A percentile compares a stretch with the other conserved stretches of the same genome.
Conservation (phyloP, 768 basidiomycete genomes). For the Calocybe indica region DNA sequence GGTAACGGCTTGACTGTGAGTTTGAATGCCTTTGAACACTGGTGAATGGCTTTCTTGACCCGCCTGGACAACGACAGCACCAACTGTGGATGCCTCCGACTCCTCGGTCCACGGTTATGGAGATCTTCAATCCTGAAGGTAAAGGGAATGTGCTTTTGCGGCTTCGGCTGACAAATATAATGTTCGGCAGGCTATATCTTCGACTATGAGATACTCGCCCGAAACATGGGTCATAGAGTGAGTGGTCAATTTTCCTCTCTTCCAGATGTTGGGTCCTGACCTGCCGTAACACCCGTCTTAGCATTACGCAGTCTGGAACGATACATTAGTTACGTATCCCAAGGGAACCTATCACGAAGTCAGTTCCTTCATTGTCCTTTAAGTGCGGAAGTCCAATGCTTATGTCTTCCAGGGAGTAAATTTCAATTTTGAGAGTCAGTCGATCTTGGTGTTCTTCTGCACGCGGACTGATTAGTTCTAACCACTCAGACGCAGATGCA, state of each 20-base stretch:
- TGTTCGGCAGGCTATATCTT: constrained; percentile 26
- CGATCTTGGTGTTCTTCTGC: too few relatives aligned
- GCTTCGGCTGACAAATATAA: neutral
- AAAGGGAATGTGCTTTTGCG: constrained; percentile 9
- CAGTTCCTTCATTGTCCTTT: neutral
- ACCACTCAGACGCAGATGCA: neutral
- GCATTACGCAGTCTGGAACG: constrained; percentile 69
- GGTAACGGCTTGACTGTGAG: constrained; percentile 63
- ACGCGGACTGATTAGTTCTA: too few relatives aligned
- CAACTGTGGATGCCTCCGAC: constrained; percentile 66
- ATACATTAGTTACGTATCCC: constrained; percentile 39
- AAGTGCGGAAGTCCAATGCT: neutral
- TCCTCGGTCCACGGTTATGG: constrained; percentile 58
- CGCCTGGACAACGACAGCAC: constrained; percentile 23
- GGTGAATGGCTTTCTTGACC: neutral
- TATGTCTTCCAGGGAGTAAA: constrained; percentile 4
- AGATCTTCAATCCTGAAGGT: constrained; percentile 59
- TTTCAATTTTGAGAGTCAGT: neutral
- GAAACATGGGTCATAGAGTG: constrained; percentile 36
- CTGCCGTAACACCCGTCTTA: constrained; percentile 9
- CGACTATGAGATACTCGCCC: constrained; percentile 40
- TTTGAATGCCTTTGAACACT: neutral
- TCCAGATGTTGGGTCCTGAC: neutral
- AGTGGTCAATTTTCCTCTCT: neutral
- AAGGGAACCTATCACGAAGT: constrained; percentile 24